Evolutionary conservation across 352 stramenopile species (phyloP), one percentile per base, ranked within the genome.

Genomic region (Globisporangium emineosum): DNA sequence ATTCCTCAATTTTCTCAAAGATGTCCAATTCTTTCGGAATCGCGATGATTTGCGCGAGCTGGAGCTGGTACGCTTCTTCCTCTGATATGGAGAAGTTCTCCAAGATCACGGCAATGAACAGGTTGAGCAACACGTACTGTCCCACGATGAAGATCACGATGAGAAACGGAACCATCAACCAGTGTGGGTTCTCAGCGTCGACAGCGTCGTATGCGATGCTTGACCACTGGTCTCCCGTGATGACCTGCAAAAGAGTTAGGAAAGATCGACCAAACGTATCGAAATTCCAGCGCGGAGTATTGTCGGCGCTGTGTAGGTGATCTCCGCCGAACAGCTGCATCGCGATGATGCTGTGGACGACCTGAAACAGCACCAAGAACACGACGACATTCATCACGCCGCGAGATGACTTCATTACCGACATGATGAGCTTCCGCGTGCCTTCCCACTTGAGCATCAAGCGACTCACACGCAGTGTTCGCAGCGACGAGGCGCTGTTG

Each of bases 371-470:
- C 43, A 91, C 70, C 62, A 93, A 71, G 57, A 93, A 93, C 15
- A 83, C 69, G 17, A 90, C 80, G 5, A 93, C 81, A 56, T 93
- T 79, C 64, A 91, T 68, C 27, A 93, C 77, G 21, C 78, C 84
- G n/a, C 84, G 78, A n/a, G 78, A 90, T 2, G 84, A 93, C 58
- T 91, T 91, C 21, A 90, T 56, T 23, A 91, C 81, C 9, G 82
- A 91, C 66, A 90, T 72, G 62, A 93, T 88, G 19, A 91, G 69
- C 56, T 91, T 93, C 21, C 82, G 75, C 8, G 84, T 90, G 43
- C 84, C 84, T 23, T 91, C 82, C 67, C 80, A 93, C 65, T 91
- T 91, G 71, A 91, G 80, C 82, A 91, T 91, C 43, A 93, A 69
- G 8, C 84, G 75, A 13, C 70, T 81, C 2, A 91, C 81, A 68